phyloP scores from a whole-genome alignment of 148 eudicot genomes.

The Nepenthes gracilis region DNA sequence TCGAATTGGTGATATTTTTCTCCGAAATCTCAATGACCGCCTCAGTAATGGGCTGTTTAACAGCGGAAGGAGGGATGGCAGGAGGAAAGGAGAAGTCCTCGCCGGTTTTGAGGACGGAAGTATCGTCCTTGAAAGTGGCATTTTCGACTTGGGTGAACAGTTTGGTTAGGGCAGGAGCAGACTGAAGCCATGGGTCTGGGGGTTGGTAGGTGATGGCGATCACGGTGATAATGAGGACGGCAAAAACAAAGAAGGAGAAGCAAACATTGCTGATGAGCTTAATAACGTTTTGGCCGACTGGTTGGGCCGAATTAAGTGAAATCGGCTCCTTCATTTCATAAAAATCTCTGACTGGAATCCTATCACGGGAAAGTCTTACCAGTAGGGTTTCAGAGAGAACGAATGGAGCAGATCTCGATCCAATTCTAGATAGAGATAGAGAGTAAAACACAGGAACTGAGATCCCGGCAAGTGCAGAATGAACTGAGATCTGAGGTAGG shows the following conservation, averaged over 20 bases:
- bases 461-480: too few relatives aligned
- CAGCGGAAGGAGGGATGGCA: conserved; percentile 11
- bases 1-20: conserved; percentile 17
- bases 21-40: conserved; percentile 38
- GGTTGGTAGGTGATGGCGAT: conserved; percentile 92
- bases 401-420: too few relatives aligned
- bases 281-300: conserved; percentile 72
- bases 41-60: conserved; percentile 34
- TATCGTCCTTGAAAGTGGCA: conserved; percentile 76
- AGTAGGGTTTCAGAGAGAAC: background rate
- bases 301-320: conserved; percentile 28
- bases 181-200: conserved; percentile 93
- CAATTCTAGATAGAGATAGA: too few relatives aligned
- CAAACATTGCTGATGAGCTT: conserved; percentile 85
- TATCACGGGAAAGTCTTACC: too few relatives aligned
- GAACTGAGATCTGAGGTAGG: too few relatives aligned
- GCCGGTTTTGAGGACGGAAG: conserved; percentile 74
- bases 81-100: conserved; percentile 51
- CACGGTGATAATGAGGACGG: conserved; percentile 61
- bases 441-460: too few relatives aligned
- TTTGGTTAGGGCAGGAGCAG: conserved; percentile 70
- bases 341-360: too few relatives aligned
- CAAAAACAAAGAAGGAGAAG: conserved; percentile 82
- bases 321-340: background rate
- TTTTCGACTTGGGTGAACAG: conserved; percentile 59